Evolutionary conservation across 2,329 filamentous ascomycete genomes (phyloP), one percentile per base, ranked within the genome.

Genomic region (Tolypocladium inflatum): DNA sequence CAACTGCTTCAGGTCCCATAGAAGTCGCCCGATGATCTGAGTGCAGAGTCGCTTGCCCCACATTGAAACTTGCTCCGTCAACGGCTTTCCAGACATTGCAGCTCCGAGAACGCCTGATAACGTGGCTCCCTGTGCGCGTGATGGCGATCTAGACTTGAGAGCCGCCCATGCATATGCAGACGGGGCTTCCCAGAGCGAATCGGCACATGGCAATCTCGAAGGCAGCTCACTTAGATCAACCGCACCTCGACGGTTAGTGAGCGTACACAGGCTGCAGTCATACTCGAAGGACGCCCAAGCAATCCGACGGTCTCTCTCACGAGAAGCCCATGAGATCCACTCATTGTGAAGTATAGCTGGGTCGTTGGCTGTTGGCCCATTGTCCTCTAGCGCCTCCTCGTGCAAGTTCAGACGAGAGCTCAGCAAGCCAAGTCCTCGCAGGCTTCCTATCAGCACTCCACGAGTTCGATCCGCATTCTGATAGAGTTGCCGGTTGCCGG

Each of bases 211-310:
- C 10, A 71, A 55, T 7, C 58, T 62, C 2, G 59, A 39, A 1
- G 69, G 69, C 23, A 71, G 61, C 59, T 70, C 66, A 26, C 63
- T 64, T 11, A 71, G 57, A 50, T 68, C 66, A 5, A 71, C 65
- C 4, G 64, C 64, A 19, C 65, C 66, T 3, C 67, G 67, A 1
- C 66, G 63, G 42, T 63, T 64, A 0, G 67, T 70, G 26, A 71
- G 60, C 4, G 68, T 69, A 43, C 63, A 67, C 5, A 70, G 56
- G n/a, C 64, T 69, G 59, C 68, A 71, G 59, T 71, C 68, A 39
- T 69, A 70, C 51, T 71, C 68, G 38, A 71, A 71, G 9, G 66
- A 65, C 19, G 68, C 63, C 69, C 68, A 71, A 1, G 65, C 65
- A 8, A 64, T 60, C 15, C 68, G 62, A 33, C 59, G 62, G 26